Conservation (phyloP, 1,284 basidiomycete species). For the Leccinum subrobustum region DNA sequence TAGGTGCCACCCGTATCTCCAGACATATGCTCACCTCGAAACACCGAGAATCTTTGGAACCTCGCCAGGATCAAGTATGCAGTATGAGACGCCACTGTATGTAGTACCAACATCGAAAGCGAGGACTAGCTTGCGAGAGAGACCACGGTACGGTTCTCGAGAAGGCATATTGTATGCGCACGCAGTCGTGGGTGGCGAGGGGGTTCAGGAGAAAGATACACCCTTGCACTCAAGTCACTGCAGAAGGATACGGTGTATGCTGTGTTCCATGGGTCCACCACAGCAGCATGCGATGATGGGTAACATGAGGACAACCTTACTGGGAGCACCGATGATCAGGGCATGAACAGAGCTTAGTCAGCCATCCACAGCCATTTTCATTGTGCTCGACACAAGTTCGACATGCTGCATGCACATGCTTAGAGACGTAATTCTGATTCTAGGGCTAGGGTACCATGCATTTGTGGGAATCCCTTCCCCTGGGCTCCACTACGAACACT, state of each 20-base stretch:
- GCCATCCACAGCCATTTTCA: neutral
- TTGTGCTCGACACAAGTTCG: neutral
- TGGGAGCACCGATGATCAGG: neutral
- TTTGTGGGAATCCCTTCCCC: neutral
- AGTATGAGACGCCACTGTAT: slow-evolving; percentile 48
- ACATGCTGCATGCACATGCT: neutral
- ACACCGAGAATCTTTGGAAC: slow-evolving; percentile 45
- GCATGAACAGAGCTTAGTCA: neutral
- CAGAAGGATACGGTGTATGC: too few relatives aligned
- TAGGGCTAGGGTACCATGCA: neutral
- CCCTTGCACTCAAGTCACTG: too few relatives aligned
- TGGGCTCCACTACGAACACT: neutral
- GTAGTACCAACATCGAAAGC: slow-evolving; percentile 54
- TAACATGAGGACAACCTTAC: too few relatives aligned
- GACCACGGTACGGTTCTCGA: slow-evolving; percentile 31
- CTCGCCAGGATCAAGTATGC: slow-evolving; percentile 44
- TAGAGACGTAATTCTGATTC: neutral
- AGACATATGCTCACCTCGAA: slow-evolving; percentile 31
- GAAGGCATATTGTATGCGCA: slow-evolving; percentile 23
- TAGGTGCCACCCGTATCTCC: neutral
- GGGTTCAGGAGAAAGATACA: too few relatives aligned
- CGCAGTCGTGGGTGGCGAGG: neutral
- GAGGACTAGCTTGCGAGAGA: slow-evolving; percentile 41
- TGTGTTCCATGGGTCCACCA: too few relatives aligned
- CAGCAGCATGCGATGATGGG: too few relatives aligned